These are phyloP conservation scores for Venturiaceae sp. DNA, from an alignment of 2,329 filamentous ascomycete species.

Conservation along the genomic window DNA sequence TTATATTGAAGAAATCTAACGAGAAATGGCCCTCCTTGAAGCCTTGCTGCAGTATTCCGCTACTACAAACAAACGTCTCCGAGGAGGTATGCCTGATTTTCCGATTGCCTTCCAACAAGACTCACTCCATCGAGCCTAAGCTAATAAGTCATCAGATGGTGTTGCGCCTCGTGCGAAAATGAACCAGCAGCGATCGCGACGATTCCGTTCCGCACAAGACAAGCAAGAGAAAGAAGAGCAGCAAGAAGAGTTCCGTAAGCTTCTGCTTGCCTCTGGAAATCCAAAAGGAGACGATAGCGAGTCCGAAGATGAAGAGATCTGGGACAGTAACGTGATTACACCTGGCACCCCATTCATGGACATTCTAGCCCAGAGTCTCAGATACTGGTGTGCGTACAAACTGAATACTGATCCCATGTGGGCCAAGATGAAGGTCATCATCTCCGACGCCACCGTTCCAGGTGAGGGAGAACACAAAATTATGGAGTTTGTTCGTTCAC, in stretches of 20 bases:
- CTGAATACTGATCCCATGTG: conserved; percentile 93
- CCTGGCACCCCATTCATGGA: conserved; percentile 99
- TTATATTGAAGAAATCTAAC: background rate
- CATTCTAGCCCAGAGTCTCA: conserved; percentile 76
- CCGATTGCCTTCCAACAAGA: conserved; percentile 1
- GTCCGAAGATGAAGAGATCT: conserved; percentile 71
- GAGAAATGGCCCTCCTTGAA: background rate
- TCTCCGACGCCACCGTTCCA: conserved; percentile 94
- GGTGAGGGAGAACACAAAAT: conserved; percentile 99
- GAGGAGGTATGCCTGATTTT: conserved; percentile 19
- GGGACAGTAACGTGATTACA: conserved; percentile 83
- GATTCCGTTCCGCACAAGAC: conserved; percentile 90
- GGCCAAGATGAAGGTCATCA: conserved; percentile 85
- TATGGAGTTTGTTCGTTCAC: conserved; percentile 95
- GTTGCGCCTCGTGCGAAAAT: conserved; percentile 97
- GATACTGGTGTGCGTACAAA: conserved; percentile 97
- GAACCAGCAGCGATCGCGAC: conserved; percentile 96
- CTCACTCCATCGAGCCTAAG: conserved; percentile 6
- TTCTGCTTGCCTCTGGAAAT: conserved; percentile 66
- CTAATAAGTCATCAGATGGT: conserved; percentile 52
- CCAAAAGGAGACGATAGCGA: conserved; percentile 49
- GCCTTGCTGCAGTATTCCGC: conserved; percentile 16
- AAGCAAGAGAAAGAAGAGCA: conserved; percentile 89
- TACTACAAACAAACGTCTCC: conserved; percentile 17
- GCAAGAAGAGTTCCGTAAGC: conserved; percentile 76